phyloP scores from a whole-genome alignment of 2,329 filamentous ascomycete species.

The Cladobotryum protrusum region DNA sequence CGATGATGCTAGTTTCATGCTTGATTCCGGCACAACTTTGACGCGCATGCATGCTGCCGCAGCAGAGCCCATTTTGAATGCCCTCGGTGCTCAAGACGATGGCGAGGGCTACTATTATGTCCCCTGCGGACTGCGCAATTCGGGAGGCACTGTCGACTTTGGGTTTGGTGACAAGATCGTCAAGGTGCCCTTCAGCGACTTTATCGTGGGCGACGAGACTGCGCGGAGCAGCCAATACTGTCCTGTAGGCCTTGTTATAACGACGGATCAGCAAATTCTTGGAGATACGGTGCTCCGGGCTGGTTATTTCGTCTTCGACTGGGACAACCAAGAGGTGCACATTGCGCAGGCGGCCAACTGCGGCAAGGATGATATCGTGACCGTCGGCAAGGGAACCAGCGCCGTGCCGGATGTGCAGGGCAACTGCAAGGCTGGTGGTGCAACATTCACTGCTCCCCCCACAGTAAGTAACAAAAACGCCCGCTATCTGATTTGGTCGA shows the following conservation, averaged over 20 bases:
- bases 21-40: constrained; percentile 49
- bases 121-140: constrained; percentile 33
- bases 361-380: constrained; percentile 31
- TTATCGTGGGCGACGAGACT: constrained; percentile 32
- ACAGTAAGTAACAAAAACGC: background rate
- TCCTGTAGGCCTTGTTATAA: constrained; percentile 36
- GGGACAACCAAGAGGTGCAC: constrained; percentile 37
- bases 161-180: constrained; percentile 38
- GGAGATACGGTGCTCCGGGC: constrained; percentile 38
- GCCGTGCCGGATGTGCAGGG: constrained; percentile 30
- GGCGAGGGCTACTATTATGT: constrained; percentile 39
- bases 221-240: constrained; percentile 28
- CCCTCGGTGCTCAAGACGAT: constrained; percentile 36
- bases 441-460: constrained; percentile 7
- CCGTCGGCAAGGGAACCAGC: constrained; percentile 25
- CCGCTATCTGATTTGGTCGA: background rate
- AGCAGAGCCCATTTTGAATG: constrained; percentile 36
- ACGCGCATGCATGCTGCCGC: constrained; percentile 38
- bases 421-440: constrained; percentile 29
- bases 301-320: constrained; percentile 42
- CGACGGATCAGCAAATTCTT: constrained; percentile 37
- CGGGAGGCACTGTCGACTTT: constrained; percentile 41
- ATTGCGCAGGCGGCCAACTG: constrained; percentile 37
- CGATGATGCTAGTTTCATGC: constrained; percentile 36
- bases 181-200: constrained; percentile 40